These are phyloP conservation scores for Acmispon strigosus DNA, from an alignment of 306 rosid genomes.

Conservation along the genomic window DNA sequence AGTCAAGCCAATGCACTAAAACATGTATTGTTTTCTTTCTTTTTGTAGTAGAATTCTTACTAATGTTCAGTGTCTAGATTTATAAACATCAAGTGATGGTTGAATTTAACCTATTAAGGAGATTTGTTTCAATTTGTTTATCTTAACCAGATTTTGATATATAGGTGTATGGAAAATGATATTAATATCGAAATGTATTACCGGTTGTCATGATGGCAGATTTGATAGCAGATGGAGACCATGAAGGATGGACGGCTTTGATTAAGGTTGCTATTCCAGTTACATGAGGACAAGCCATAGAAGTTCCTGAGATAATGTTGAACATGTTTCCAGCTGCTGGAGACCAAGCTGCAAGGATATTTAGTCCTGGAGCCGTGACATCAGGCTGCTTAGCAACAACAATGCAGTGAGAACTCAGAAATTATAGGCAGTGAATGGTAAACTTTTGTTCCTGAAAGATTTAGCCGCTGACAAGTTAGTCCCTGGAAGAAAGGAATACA, in stretches of 20 bases:
- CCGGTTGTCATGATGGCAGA: slow-evolving; percentile 95
- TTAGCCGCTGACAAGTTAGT: too few species aligned
- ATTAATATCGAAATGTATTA: slow-evolving; percentile 1
- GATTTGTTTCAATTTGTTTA: neutral
- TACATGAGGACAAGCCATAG: slow-evolving; percentile 89
- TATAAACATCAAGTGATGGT: neutral
- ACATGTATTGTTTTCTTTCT: neutral
- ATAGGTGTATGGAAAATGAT: slow-evolving; percentile 5
- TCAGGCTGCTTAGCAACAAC: slow-evolving; percentile 56
- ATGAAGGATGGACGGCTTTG: slow-evolving; percentile 74
- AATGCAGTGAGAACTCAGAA: slow-evolving; percentile 10
- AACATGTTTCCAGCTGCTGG: slow-evolving; percentile 51
- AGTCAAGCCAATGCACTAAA: neutral
- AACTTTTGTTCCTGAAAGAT: too few species aligned
- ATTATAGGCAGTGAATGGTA: too few species aligned
- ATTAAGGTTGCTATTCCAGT: slow-evolving; percentile 79
- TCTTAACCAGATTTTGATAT: neutral
- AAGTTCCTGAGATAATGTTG: slow-evolving; percentile 75
- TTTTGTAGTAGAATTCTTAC: neutral
- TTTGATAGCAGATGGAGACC: slow-evolving; percentile 82
- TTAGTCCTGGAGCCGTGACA: slow-evolving; percentile 78
- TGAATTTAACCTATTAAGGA: neutral
- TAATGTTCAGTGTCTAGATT: neutral
- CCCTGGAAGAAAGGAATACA: too few species aligned
- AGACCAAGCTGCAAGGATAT: slow-evolving; percentile 91